Base-by-base conservation (phyloP, 768 basidiomycete species). In the Steccherinum ochraceum region DNA sequence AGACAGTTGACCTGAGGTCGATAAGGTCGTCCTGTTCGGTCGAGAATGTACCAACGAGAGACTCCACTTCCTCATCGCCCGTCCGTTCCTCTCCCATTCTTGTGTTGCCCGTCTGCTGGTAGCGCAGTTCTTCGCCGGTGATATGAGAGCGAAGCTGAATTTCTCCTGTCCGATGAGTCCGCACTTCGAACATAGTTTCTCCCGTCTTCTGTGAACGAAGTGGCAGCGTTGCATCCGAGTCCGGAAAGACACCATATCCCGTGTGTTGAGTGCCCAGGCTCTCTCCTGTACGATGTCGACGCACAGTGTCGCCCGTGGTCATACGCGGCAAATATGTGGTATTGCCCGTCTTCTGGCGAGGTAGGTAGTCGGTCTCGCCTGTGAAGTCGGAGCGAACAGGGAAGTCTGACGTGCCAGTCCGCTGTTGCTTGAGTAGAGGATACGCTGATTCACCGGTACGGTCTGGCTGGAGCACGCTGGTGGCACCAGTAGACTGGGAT, bases 31-130 rank as follows among this genome's bases (percentile, higher is more conserved):
- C 60, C 4, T 54, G 46, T 2, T 48, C 52, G 4, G 51, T 51
- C 3, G 42, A 46, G 26, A 58, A 48, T 2, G 51, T 41, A 2
- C 59, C 60, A 3, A 59, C 52, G 16, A 61, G 54, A 0, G 59
- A 61, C 43, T 56, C 62, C 0, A 61, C 60, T 50, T 58, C 59
- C 20, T 56, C 61, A 24, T 61, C 58, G 12, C 61, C 61, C 0
- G 61, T 62, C 2, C 61, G 56, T 30, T 62, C 56, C 2, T 50
- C 48, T 19, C 50, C 52, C 40, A 61, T 18, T 19, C 23, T 24
- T 21, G 23, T 24, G 30, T 49, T 41, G 7, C 48, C 52, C 23
- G 47, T 53, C 21, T 43, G 48, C n/a, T 49, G 19, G n/a, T 26
- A 18, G 20, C 27, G 51, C 25, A 52, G 40, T 13, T 41, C 20